These are phyloP conservation scores for Chaetothyriales sp. DNA, from an alignment of 2,329 filamentous ascomycete genomes.

Conservation along the genomic window DNA sequence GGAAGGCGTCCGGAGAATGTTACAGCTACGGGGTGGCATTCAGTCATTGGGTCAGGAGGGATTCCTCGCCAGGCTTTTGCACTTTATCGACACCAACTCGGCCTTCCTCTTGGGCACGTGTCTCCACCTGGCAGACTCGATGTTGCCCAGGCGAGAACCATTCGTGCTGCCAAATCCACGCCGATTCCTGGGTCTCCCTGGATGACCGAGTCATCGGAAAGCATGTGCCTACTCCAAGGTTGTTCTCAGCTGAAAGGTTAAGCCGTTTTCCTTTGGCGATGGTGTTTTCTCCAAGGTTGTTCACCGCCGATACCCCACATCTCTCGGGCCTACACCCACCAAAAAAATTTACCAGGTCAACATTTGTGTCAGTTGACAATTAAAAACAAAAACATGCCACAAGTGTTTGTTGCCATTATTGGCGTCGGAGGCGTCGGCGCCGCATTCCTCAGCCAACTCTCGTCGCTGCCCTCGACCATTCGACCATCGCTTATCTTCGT, in stretches of 20 bases:
- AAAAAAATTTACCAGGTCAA: neutral
- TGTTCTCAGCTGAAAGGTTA: no score
- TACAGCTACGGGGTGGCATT: constrained; percentile 34
- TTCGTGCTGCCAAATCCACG: constrained; percentile 8
- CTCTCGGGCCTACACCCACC: neutral
- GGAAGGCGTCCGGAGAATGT: constrained; percentile 31
- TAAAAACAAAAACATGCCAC: neutral
- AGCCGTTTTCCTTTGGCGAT: no score
- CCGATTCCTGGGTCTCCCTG: constrained; percentile 5
- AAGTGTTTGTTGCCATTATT: constrained; percentile 26
- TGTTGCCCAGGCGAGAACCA: constrained; percentile 5
- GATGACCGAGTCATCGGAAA: no score
- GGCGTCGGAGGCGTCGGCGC: constrained; percentile 89
- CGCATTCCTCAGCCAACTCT: constrained; percentile 73
- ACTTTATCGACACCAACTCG: constrained; percentile 37
- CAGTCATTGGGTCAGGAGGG: constrained; percentile 31
- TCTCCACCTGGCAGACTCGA: constrained; percentile 4
- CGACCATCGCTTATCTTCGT: constrained; percentile 72
- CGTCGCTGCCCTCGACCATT: constrained; percentile 52
- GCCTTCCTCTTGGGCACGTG: constrained; percentile 21
- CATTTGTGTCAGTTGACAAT: no score
- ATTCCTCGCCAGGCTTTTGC: constrained; percentile 33
- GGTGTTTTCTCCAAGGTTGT: no score
- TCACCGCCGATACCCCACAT: neutral
- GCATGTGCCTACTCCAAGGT: no score